Percentiles rank a stretch among this genome's conserved stretches.
Evolutionary conservation across 768 basidiomycete genomes (phyloP).

Genomic region (Cyathus striatus): DNA sequence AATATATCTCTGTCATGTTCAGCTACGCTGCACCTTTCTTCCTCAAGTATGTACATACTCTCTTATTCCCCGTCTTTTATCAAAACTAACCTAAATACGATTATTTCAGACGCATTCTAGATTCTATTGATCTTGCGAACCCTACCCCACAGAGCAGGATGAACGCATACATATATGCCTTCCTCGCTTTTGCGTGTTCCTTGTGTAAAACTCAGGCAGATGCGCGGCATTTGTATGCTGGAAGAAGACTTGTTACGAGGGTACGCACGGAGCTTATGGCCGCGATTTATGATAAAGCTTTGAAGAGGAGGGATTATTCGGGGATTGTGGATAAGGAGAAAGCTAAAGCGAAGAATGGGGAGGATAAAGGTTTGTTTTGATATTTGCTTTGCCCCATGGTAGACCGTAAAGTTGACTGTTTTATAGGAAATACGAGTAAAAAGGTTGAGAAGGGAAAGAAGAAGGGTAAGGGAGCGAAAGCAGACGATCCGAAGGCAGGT

Average conservation of each 20-base stretch:
- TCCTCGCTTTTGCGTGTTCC: constrained; percentile 64
- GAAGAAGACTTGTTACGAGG: constrained; percentile 66
- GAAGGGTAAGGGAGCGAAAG: constrained; percentile 25
- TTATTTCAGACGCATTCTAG: constrained; percentile 45
- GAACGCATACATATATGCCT: constrained; percentile 73
- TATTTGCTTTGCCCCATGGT: too few species aligned
- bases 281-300: constrained; percentile 82
- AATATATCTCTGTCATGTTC: constrained; percentile 64
- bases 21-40: constrained; percentile 84
- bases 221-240: constrained; percentile 74
- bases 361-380: too few species aligned
- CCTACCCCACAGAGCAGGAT: constrained; percentile 47
- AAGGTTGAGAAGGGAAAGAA: constrained; percentile 25
- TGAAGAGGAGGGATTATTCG: constrained; percentile 80
- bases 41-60: constrained; percentile 50
- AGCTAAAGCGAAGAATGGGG: constrained; percentile 10
- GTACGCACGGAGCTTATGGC: constrained; percentile 81
- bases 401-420: too few species aligned
- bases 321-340: constrained; percentile 56
- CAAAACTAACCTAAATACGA: neutral
- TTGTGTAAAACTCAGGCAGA: constrained; percentile 62
- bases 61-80: neutral
- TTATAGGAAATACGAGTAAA: too few species aligned
- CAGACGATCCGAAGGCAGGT: constrained; percentile 61
- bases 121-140: constrained; percentile 40